Evolutionary conservation across 768 basidiomycete species (phyloP).

Genomic region (Terana coerulea): DNA sequence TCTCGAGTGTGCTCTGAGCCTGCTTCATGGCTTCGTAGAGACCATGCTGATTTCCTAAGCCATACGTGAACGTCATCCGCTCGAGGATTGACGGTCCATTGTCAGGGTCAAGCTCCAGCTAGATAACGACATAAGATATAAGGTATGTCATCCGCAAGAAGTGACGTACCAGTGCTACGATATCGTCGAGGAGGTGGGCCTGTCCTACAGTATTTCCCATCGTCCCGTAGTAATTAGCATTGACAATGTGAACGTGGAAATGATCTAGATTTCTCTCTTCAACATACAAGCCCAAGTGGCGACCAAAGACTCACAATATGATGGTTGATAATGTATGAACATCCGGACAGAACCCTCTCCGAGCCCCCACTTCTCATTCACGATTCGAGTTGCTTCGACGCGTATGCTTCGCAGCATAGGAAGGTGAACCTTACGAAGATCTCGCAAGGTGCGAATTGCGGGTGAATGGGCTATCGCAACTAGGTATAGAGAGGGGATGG

Average conservation of each 20-base stretch:
- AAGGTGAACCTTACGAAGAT: conserved; percentile 64
- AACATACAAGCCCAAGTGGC: too few relatives aligned
- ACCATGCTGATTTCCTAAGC: conserved; percentile 78
- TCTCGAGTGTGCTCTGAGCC: conserved; percentile 3
- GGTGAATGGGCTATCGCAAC: conserved; percentile 67
- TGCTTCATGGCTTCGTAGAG: conserved; percentile 33
- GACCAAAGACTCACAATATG: conserved; percentile 69
- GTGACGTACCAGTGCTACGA: conserved; percentile 72
- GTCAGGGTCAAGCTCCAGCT: conserved; percentile 60
- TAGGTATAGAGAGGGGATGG: conserved; percentile 78
- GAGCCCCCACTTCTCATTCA: conserved; percentile 64
- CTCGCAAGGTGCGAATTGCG: conserved; percentile 68
- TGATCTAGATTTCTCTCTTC: too few relatives aligned
- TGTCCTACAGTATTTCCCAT: conserved; percentile 83
- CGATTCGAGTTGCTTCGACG: conserved; percentile 47
- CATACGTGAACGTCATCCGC: conserved; percentile 76
- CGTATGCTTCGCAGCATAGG: conserved; percentile 64
- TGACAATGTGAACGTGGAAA: conserved; percentile 91
- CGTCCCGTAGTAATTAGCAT: conserved; percentile 57
- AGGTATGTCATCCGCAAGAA: neutral
- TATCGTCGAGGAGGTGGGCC: conserved; percentile 88
- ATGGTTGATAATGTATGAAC: conserved; percentile 94
- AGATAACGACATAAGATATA: conserved; percentile 7
- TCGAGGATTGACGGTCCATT: conserved; percentile 55
- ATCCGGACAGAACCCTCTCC: conserved; percentile 60